These are phyloP conservation scores for Juglanconis oblonga DNA, from an alignment of 2,329 filamentous ascomycete genomes.

Conservation along the genomic window DNA sequence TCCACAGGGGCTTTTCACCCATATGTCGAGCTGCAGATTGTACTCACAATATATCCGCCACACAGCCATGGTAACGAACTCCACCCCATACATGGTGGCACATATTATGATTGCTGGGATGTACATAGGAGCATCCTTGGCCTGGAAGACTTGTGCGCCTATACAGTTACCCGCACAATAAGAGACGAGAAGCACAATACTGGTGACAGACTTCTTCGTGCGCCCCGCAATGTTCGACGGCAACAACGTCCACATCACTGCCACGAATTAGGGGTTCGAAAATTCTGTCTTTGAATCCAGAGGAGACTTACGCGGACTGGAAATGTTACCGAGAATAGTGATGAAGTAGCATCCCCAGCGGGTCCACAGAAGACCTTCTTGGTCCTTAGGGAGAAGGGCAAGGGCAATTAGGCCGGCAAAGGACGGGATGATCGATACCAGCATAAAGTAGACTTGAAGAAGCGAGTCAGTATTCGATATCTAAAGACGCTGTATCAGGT, in stretches of 20 bases:
- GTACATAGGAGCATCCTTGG: conserved; percentile 21
- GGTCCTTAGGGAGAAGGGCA: conserved; percentile 25
- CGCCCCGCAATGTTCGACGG: conserved; percentile 26
- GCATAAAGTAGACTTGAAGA: conserved; percentile 25
- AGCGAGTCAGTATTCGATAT: neutral
- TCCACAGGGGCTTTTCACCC: neutral
- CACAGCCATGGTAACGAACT: conserved; percentile 23
- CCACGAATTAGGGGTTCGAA: neutral
- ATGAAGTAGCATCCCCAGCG: conserved; percentile 32
- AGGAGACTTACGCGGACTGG: conserved; percentile 20
- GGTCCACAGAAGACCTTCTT: conserved; percentile 25
- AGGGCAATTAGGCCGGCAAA: conserved; percentile 30
- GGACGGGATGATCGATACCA: conserved; percentile 28
- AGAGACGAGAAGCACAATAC: conserved; percentile 19
- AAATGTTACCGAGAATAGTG: conserved; percentile 24
- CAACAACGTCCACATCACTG: conserved; percentile 32
- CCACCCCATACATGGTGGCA: conserved; percentile 24
- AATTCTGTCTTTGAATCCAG: too few species aligned
- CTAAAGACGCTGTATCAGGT: neutral
- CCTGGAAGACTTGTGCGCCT: conserved; percentile 24
- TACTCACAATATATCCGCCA: conserved; percentile 28
- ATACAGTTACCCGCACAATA: conserved; percentile 21
- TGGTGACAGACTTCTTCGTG: conserved; percentile 23
- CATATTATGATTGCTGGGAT: conserved; percentile 23
- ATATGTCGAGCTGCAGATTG: neutral